phyloP scores from a whole-genome alignment of 371 early-diverging fungal genomes.

The Quaeritorhiza haematococci region DNA sequence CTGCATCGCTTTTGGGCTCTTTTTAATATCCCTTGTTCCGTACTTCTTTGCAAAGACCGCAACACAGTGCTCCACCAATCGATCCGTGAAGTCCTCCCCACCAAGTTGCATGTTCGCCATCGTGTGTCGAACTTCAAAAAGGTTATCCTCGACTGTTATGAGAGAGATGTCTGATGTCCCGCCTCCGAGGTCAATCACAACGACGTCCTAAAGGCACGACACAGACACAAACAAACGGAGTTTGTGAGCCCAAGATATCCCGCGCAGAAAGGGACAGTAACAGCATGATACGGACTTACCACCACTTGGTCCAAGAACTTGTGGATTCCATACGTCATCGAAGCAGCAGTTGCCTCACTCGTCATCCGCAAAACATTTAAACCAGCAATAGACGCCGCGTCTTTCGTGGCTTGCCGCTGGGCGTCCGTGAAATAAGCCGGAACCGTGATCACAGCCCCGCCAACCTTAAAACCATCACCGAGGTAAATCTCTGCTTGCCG shows the following conservation, averaged over 20 bases:
- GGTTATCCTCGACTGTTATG: not conserved
- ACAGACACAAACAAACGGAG: no score
- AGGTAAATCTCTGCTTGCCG: no score
- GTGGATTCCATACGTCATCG: slow-evolving; percentile 41
- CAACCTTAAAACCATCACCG: no score
- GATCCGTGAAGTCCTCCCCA: not conserved
- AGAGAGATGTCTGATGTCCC: not conserved
- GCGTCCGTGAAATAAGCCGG: slow-evolving; percentile 55
- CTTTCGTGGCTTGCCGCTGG: slow-evolving; percentile 51
- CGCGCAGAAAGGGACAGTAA: no score
- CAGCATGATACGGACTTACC: not conserved
- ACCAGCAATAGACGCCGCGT: slow-evolving; percentile 47
- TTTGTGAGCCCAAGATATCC: no score
- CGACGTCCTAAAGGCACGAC: no score
- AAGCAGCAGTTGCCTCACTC: slow-evolving; percentile 48
- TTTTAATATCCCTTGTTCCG: not conserved
- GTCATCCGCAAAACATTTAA: slow-evolving; percentile 42
- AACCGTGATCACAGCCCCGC: slow-evolving; percentile 45
- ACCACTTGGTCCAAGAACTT: not conserved
- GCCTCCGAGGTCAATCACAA: not conserved
- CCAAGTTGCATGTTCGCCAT: not conserved
- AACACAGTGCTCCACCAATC: not conserved
- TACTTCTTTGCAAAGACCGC: not conserved
- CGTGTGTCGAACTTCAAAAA: not conserved
- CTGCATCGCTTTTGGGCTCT: no score